Conservation (phyloP, 2,329 filamentous ascomycete species). For the Didymella segeticola region DNA sequence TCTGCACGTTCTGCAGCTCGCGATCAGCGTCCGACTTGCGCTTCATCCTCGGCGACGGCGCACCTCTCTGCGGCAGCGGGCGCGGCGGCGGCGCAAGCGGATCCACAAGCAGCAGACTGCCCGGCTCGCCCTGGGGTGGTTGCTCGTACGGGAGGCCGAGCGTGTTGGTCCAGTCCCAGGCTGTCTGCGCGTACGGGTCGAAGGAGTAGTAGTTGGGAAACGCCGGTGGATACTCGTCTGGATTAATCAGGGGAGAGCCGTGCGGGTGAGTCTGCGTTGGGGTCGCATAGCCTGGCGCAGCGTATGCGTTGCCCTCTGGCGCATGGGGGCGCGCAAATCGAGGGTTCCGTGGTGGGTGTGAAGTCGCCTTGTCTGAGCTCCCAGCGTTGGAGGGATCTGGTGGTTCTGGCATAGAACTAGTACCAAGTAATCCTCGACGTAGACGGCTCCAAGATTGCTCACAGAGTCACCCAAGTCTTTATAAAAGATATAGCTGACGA, state of each 20-base stretch:
- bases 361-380: constrained; percentile 44
- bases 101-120: constrained; percentile 41
- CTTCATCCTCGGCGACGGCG: constrained; percentile 44
- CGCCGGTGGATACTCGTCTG: constrained; percentile 26
- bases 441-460: constrained; percentile 23
- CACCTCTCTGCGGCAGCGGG: constrained; percentile 28
- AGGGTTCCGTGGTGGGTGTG: constrained; percentile 20
- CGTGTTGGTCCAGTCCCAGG: constrained; percentile 50
- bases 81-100: constrained; percentile 37
- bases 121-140: constrained; percentile 56
- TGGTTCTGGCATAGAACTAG: constrained; percentile 40
- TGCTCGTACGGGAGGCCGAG: constrained; percentile 52
- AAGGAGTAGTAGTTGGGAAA: constrained; percentile 31
- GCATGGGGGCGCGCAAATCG: constrained; percentile 31
- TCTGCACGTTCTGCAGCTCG: constrained; percentile 39
- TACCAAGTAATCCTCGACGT: constrained; percentile 17
- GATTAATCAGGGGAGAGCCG: constrained; percentile 28
- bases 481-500: no score
- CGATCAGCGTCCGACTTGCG: constrained; percentile 43
- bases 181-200: constrained; percentile 32
- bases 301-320: constrained; percentile 32
- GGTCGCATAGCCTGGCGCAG: constrained; percentile 22
- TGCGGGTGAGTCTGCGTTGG: constrained; percentile 25
- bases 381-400: constrained; percentile 27
- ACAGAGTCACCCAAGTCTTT: constrained; percentile 12